Evolutionary conservation across 1,139 yeast species (phyloP).

Genomic region (Lodderomyces oxycetoniae): DNA sequence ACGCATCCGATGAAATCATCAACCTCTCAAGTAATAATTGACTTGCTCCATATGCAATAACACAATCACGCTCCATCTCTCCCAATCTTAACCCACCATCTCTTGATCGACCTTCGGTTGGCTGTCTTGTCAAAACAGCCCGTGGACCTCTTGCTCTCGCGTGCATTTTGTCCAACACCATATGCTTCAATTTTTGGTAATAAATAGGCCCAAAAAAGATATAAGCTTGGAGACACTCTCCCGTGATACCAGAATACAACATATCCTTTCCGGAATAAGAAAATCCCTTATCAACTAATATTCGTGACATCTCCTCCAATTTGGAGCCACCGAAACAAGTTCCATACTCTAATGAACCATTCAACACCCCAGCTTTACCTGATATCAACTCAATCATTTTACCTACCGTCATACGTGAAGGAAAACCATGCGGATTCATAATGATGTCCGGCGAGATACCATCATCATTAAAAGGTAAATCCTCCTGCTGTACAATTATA

Average conservation of each 20-base stretch:
- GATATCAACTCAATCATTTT: slow-evolving; percentile 95
- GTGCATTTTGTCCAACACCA: slow-evolving; percentile 99
- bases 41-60: slow-evolving; percentile 98
- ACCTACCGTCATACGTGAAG: slow-evolving; percentile 99
- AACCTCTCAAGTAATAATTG: slow-evolving; percentile 88
- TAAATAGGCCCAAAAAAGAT: slow-evolving; percentile 98
- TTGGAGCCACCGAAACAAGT: slow-evolving; percentile 98
- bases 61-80: slow-evolving; percentile 99
- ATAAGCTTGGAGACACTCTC: slow-evolving; percentile 95
- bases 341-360: slow-evolving; percentile 90
- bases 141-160: slow-evolving; percentile 99
- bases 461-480: slow-evolving; percentile 87
- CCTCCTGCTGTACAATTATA: slow-evolving; percentile 93
- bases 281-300: slow-evolving; percentile 86
- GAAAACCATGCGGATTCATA: slow-evolving; percentile 99
- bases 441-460: slow-evolving; percentile 93
- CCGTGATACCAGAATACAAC: slow-evolving; percentile 97
- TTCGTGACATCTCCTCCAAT: slow-evolving; percentile 91
- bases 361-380: slow-evolving; percentile 95
- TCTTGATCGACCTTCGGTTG: slow-evolving; percentile 98
- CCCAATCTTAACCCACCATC: slow-evolving; percentile 99
- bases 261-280: slow-evolving; percentile 95
- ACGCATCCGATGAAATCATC: slow-evolving; percentile 96
- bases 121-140: slow-evolving; percentile 96
- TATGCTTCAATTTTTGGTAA: slow-evolving; percentile 96